These are phyloP conservation scores for Warburgia ugandensis DNA, from an alignment of 164 flowering plant species.

Conservation along the genomic window DNA sequence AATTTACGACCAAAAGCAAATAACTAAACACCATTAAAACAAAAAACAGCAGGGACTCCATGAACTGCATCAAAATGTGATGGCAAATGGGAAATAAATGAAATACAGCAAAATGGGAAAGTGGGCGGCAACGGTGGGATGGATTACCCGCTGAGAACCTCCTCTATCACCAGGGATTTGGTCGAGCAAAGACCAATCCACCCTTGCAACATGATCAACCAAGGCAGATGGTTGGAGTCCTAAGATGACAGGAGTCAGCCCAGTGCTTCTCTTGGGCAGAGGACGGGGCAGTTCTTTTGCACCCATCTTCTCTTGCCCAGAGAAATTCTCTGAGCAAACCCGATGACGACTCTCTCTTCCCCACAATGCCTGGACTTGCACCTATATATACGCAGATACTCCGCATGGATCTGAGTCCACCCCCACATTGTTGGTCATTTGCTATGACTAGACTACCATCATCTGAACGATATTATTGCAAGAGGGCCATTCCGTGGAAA, in stretches of 20 bases:
- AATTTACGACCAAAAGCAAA: too few species aligned
- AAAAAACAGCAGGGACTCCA: too few species aligned
- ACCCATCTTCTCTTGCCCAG: constrained; percentile 11
- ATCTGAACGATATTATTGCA: too few species aligned
- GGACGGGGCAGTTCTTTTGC: constrained; percentile 16
- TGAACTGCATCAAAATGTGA: too few species aligned
- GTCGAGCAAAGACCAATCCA: constrained; percentile 71
- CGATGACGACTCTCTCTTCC: background rate
- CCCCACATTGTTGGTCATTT: too few species aligned
- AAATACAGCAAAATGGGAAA: too few species aligned
- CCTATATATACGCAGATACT: background rate
- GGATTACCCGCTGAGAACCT: constrained; percentile 69
- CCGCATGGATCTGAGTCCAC: too few species aligned
- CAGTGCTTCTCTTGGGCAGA: constrained; percentile 14
- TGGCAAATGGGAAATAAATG: too few species aligned
- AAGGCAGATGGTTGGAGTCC: constrained; percentile 89
- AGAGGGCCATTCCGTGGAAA: too few species aligned
- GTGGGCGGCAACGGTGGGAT: too few species aligned
- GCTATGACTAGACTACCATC: background rate
- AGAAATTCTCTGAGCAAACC: background rate
- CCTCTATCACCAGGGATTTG: constrained; percentile 83
- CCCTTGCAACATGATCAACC: constrained; percentile 78
- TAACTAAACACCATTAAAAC: too few species aligned
- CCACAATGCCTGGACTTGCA: background rate
- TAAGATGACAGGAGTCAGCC: constrained; percentile 41